Percentiles rank a stretch among this genome's conserved stretches.
phyloP scores from a whole-genome alignment of 306 rosid genomes.

The Vicia villosa region DNA sequence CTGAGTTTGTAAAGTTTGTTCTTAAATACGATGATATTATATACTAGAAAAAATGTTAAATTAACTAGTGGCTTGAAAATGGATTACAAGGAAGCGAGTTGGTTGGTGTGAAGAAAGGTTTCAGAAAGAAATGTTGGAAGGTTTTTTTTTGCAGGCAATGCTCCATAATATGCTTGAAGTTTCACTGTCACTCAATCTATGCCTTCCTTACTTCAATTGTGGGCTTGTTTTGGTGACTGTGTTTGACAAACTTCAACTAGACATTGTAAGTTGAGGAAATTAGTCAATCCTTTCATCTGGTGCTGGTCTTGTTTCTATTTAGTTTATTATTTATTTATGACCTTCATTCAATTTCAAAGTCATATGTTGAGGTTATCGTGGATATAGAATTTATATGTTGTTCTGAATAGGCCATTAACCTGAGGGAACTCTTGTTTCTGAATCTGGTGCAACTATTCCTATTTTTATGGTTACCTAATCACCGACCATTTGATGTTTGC shows the following conservation, averaged over 20 bases:
- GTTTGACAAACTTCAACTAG: neutral
- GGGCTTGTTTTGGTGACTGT: neutral
- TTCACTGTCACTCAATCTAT: neutral
- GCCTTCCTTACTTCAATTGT: neutral
- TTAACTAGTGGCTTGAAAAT: conserved; percentile 2
- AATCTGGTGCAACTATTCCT: too few species aligned
- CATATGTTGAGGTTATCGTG: too few species aligned
- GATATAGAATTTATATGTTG: too few species aligned
- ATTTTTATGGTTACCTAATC: too few species aligned
- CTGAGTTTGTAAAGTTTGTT: neutral
- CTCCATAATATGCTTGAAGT: neutral
- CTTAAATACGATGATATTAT: neutral
- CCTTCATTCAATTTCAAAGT: too few species aligned
- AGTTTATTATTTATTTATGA: too few species aligned
- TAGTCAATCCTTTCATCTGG: neutral
- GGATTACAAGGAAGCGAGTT: neutral
- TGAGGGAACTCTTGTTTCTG: too few species aligned
- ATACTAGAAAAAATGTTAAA: neutral
- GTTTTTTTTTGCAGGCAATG: neutral
- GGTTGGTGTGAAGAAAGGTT: neutral
- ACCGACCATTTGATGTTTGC: too few species aligned
- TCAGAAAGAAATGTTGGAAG: neutral
- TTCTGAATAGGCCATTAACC: too few species aligned
- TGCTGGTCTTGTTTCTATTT: too few species aligned
- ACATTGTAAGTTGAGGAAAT: neutral